phyloP scores from a whole-genome alignment of 2,329 filamentous ascomycete genomes.

The Cytospora piceicola region DNA sequence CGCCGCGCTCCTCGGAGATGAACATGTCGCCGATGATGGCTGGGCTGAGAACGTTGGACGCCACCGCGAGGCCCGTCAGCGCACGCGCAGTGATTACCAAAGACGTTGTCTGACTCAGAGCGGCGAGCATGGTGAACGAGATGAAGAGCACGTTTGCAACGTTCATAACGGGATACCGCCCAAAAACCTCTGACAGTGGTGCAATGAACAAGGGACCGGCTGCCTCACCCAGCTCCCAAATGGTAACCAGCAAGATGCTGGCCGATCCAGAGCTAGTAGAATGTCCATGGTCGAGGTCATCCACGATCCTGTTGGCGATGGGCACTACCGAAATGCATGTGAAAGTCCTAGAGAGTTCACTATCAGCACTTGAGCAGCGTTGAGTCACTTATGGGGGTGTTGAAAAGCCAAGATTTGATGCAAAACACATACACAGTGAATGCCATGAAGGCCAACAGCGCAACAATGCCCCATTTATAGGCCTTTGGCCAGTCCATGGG shows the following conservation, averaged over 20 bases:
- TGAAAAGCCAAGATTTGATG: background rate
- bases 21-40: slow-evolving; percentile 69
- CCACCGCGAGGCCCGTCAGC: slow-evolving; percentile 65
- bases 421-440: slow-evolving; percentile 55
- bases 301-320: slow-evolving; percentile 54
- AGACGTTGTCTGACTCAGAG: slow-evolving; percentile 49
- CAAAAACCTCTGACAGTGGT: slow-evolving; percentile 64
- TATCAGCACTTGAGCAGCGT: background rate
- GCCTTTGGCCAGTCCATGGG: slow-evolving; percentile 56
- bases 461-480: slow-evolving; percentile 59
- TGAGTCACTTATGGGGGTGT: background rate
- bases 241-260: slow-evolving; percentile 67
- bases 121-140: slow-evolving; percentile 50
- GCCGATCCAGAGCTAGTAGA: slow-evolving; percentile 46
- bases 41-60: slow-evolving; percentile 65
- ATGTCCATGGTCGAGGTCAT: slow-evolving; percentile 47
- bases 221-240: slow-evolving; percentile 70
- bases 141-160: slow-evolving; percentile 56
- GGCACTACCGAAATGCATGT: slow-evolving; percentile 61
- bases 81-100: slow-evolving; percentile 58
- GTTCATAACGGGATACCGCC: slow-evolving; percentile 60
- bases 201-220: slow-evolving; percentile 64
- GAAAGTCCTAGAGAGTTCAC: slow-evolving; percentile 51
- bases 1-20: slow-evolving; percentile 58
- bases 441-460: slow-evolving; percentile 56